Base-by-base conservation (phyloP, 2,329 filamentous ascomycete genomes). In the Blumeria graminis region DNA sequence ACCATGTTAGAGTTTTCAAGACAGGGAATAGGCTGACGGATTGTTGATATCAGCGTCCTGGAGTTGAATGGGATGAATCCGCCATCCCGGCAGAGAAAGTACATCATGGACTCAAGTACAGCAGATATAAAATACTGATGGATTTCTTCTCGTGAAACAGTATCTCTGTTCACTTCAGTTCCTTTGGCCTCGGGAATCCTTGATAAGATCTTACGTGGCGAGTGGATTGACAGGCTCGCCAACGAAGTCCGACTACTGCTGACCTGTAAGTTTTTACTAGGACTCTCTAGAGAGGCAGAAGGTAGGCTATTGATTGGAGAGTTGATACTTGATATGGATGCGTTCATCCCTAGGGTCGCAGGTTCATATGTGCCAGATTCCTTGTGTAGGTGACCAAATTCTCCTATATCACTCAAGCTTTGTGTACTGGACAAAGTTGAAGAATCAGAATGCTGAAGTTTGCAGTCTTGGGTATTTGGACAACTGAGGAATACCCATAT, bases 81-180 rank as follows among this genome's bases (percentile, higher is more conserved):
- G 46, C 65, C 59, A 46, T 65, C 63, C 50, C 61, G 63, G 56
- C 65, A 66, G 52, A 68, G 64, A 52, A 62, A 60, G 58, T 63
- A 65, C 3, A 63, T 59, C 32, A 68, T 58, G 18, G 64, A 64
- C 18, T 62, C 62, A 33, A 67, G 62, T 18, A 67, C 63, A 11
- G 66, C 62, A 50, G 66, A 66, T 51, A 68, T 63, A 41, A 68
- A 66, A 14, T 60, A 58, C 53, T 67, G 65, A 55, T 68, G 64
- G 6, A 67, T 61, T 34, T 64, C 61, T 56, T 61, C 66, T 39
- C 58, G 35, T 34, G 61, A 60, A 33, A 60, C 45, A 18, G 54
- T 56, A 5, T 45, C 46, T n/a, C 63, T 60, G 43, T 54, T 35
- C n/a, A 57, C 56, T 11, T 45, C 57, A 51, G 56, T 58, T 6